Evolutionary conservation across 371 early-diverging fungal genomes (phyloP), one percentile per base, ranked within the genome.

Genomic region (Mortierella sp.): DNA sequence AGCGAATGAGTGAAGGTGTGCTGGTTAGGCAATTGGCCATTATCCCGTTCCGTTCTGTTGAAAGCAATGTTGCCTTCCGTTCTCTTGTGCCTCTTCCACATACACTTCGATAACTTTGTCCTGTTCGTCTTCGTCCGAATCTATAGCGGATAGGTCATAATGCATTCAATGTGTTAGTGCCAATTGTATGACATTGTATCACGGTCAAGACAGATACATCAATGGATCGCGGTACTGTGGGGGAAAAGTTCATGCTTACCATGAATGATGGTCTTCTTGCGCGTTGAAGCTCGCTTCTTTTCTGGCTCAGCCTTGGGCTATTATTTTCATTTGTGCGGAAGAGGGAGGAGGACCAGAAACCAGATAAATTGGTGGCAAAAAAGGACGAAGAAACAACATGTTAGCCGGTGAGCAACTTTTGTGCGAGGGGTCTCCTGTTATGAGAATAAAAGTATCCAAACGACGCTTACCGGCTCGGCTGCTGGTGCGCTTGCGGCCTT

Each of bases 301-400:
- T 81, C 78, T 9, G 81, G 81, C n/a, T 69, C 85, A 0, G 78
- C 64, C 13, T 73, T 80, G 0, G 78, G 74, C 61, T 80, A n/a
- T 74, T 75, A 54, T 51, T 9, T 70, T 14, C 9, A 50, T 26
- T 51, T 50, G 31, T 21, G 37, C 2, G 40, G 59, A 28, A 24
- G 53, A 19, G 16, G 5, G 28, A 26, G n/a, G 21, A 28, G 31
- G 13, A 6, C 14, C 34, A 14, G 6, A 61, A 8, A 26, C 9
- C 26, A 11, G 1, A 72, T 75, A 74, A 75, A 72, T 86, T 86
- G 82, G 86, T 86, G 86, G 82, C 86, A 86, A 86, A 82, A 54
- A 6, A 2, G 69, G 51, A 48, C 82, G 71, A 40, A 9, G 21
- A 67, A 37, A 10, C 11, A 10, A 40, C 10, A 34, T 3, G 24